Conservation (phyloP, 2,329 filamentous ascomycete genomes). For the Juglanconis oblonga region DNA sequence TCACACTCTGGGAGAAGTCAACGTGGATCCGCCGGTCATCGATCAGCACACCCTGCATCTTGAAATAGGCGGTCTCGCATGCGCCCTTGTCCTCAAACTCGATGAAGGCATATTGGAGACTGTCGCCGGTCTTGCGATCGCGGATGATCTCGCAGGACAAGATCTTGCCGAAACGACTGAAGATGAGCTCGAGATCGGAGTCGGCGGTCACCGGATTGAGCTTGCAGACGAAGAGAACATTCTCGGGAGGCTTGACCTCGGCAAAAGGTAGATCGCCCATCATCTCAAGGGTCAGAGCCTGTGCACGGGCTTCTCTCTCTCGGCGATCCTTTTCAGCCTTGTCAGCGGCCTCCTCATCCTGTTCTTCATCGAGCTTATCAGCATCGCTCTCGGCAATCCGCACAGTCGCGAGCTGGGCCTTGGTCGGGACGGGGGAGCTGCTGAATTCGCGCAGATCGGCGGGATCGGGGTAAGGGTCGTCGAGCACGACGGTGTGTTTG, state of each 20-base stretch:
- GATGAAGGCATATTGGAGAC: constrained; percentile 95
- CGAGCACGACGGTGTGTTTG: constrained; percentile 85
- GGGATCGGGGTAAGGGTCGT: constrained; percentile 89
- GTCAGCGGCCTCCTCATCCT: constrained; percentile 64
- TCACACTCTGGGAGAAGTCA: constrained; percentile 94
- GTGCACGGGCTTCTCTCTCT: constrained; percentile 87
- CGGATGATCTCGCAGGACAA: constrained; percentile 94
- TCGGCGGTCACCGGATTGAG: constrained; percentile 95
- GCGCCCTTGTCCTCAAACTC: constrained; percentile 91
- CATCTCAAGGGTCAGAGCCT: constrained; percentile 94
- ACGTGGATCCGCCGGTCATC: constrained; percentile 98
- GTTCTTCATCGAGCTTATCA: constrained; percentile 69
- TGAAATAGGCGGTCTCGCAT: constrained; percentile 94
- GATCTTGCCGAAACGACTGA: constrained; percentile 93
- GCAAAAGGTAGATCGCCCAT: constrained; percentile 96
- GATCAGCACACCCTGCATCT: constrained; percentile 97
- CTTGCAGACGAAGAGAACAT: constrained; percentile 97
- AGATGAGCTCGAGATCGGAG: constrained; percentile 91
- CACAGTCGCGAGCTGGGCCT: constrained; percentile 84
- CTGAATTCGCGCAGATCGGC: constrained; percentile 71
- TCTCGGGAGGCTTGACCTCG: constrained; percentile 95
- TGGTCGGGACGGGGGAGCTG: constrained; percentile 75
- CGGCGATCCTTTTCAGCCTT: constrained; percentile 75
- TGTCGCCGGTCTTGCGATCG: constrained; percentile 91
- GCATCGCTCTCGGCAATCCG: constrained; percentile 83